Percentiles rank a stretch among this genome's conserved stretches.
phyloP scores from a whole-genome alignment of 106 monocot genomes.

The Allium fistulosum region DNA sequence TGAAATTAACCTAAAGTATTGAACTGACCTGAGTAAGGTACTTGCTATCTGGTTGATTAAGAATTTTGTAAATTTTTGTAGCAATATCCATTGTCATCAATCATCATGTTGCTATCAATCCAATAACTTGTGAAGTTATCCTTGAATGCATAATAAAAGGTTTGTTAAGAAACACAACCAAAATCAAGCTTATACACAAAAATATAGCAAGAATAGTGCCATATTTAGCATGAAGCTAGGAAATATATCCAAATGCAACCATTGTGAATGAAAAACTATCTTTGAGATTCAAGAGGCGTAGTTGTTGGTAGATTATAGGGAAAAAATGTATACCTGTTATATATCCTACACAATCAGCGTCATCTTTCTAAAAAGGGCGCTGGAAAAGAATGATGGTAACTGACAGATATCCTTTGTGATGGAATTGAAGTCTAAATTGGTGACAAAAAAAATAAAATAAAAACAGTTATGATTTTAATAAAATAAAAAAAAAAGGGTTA shows the following conservation, averaged over 20 bases:
- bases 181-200: neutral
- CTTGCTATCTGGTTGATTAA: slow-evolving; percentile 68
- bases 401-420: slow-evolving; percentile 94
- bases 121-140: slow-evolving; percentile 75
- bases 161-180: neutral
- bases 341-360: slow-evolving; percentile 39
- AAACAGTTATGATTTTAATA: too few relatives aligned
- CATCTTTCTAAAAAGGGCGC: slow-evolving; percentile 79
- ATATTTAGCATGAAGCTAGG: neutral
- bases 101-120: slow-evolving; percentile 78
- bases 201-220: neutral
- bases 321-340: slow-evolving; percentile 37
- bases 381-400: slow-evolving; percentile 84
- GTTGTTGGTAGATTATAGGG: neutral
- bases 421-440: slow-evolving; percentile 55
- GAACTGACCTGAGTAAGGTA: slow-evolving; percentile 72
- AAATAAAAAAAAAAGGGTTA: too few relatives aligned
- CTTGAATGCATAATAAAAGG: slow-evolving; percentile 32
- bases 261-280: neutral
- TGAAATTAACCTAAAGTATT: neutral
- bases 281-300: neutral
- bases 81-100: slow-evolving; percentile 76
- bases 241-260: neutral
- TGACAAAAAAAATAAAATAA: too few relatives aligned
- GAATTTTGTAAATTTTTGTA: slow-evolving; percentile 62